phyloP scores from a whole-genome alignment of 495 filamentous ascomycete species.

The Melanomma pulvis-pyrius region DNA sequence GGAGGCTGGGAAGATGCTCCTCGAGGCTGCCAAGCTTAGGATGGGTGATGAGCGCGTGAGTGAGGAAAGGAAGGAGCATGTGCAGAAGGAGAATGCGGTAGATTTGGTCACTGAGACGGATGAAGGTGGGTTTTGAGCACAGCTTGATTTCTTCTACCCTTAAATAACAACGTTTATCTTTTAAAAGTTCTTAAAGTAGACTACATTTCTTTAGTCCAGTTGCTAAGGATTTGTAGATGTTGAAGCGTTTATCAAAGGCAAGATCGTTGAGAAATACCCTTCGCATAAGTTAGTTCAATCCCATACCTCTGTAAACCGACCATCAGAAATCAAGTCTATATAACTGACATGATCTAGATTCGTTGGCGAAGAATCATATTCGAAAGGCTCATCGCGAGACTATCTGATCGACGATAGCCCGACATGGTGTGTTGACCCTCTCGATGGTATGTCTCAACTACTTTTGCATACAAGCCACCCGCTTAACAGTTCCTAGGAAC shows the following conservation, averaged over 20 bases:
- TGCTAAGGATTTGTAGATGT: constrained; percentile 55
- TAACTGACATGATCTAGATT: constrained; percentile 52
- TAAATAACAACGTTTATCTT: not conserved
- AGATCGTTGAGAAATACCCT: constrained; percentile 61
- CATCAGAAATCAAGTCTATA: not conserved
- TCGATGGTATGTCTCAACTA: constrained; percentile 53
- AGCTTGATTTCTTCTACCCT: no score
- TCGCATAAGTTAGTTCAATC: constrained; percentile 57
- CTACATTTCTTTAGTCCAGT: not conserved
- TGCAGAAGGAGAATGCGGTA: constrained; percentile 67
- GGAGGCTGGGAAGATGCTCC: constrained; percentile 62
- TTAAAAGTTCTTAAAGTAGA: not conserved
- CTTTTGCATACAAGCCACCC: not conserved
- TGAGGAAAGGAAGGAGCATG: constrained; percentile 37
- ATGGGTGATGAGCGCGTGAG: constrained; percentile 41
- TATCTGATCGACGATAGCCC: constrained; percentile 65
- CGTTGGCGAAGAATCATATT: constrained; percentile 72
- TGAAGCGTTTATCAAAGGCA: constrained; percentile 63
- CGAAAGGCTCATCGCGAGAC: constrained; percentile 57
- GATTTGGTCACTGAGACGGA: constrained; percentile 74
- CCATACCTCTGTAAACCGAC: not conserved
- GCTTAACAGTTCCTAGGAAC: constrained; percentile 49
- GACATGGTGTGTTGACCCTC: constrained; percentile 71
- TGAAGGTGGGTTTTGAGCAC: constrained; percentile 53
- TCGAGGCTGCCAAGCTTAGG: constrained; percentile 55